Conservation (phyloP, 2,329 filamentous ascomycete genomes). For the Penicillium sp. region DNA sequence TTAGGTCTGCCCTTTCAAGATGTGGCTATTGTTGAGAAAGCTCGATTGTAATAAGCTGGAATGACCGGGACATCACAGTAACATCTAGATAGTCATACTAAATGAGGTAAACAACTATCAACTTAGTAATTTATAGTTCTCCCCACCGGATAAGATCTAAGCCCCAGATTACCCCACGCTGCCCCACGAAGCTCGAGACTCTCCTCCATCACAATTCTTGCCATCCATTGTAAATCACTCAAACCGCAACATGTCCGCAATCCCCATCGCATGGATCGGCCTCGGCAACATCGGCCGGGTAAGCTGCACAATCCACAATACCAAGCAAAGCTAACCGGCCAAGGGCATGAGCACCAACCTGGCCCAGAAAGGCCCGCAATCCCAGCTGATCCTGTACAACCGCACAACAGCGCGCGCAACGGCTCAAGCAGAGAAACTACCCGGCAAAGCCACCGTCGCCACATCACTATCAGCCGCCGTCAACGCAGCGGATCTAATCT, state of each 20-base stretch:
- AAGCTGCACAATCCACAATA: slow-evolving; percentile 31
- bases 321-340: slow-evolving; percentile 7
- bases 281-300: slow-evolving; percentile 84
- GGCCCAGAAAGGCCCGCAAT: slow-evolving; percentile 66
- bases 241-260: slow-evolving; percentile 23
- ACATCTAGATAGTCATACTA: background rate
- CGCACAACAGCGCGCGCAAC: slow-evolving; percentile 62
- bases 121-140: no score
- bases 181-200: background rate
- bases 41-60: slow-evolving; percentile 14
- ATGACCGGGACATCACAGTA: no score
- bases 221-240: background rate
- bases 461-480: slow-evolving; percentile 61
- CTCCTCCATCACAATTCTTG: background rate
- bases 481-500: slow-evolving; percentile 66
- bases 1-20: slow-evolving; percentile 48
- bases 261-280: slow-evolving; percentile 68
- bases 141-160: slow-evolving; percentile 12
- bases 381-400: slow-evolving; percentile 71
- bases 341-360: slow-evolving; percentile 79
- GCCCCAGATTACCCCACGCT: slow-evolving; percentile 16
- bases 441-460: slow-evolving; percentile 55
- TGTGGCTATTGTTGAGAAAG: slow-evolving; percentile 18
- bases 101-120: no score
- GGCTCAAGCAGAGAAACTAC: slow-evolving; percentile 58